A percentile compares a stretch with the other conserved stretches of the same genome.
Evolutionary conservation across 1,139 yeast species (phyloP).

Genomic region (Groenewaldozyma sp.): DNA sequence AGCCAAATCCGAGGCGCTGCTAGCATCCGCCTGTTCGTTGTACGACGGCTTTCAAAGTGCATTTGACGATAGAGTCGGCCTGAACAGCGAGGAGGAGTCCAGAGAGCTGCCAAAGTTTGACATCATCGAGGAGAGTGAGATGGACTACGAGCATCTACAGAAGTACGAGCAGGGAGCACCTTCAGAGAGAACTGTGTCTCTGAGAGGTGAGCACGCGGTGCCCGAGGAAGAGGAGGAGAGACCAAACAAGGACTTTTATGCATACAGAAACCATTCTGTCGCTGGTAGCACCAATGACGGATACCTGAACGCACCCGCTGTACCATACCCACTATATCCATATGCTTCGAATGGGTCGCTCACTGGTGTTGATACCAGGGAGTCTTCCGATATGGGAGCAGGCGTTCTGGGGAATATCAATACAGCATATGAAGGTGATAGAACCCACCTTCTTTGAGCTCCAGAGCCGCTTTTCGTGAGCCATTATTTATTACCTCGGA

Average conservation of each 20-base stretch:
- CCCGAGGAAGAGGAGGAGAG: too few species aligned
- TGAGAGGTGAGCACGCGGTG: too few species aligned
- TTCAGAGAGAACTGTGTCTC: too few species aligned
- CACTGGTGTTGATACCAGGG: background rate
- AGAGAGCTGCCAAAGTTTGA: conserved; percentile 17
- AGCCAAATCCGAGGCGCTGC: conserved; percentile 20
- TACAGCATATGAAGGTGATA: background rate
- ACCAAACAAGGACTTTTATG: too few species aligned
- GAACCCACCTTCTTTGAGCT: background rate
- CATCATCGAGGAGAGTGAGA: conserved; percentile 22
- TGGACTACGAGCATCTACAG: conserved; percentile 23
- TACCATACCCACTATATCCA: too few species aligned
- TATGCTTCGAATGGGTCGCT: too few species aligned
- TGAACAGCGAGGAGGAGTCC: background rate
- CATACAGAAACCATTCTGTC: too few species aligned
- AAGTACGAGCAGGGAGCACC: too few species aligned
- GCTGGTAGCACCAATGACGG: too few species aligned
- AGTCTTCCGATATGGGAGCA: background rate
- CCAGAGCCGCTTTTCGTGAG: too few species aligned
- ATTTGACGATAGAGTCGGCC: background rate
- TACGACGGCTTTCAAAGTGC: conserved; percentile 2
- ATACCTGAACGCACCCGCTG: too few species aligned
- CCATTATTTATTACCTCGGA: too few species aligned
- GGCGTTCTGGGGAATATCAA: background rate
- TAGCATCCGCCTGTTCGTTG: conserved; percentile 17